These are phyloP conservation scores for Hypoxylon lienhwacheense DNA, from an alignment of 495 filamentous ascomycete genomes.

Conservation along the genomic window DNA sequence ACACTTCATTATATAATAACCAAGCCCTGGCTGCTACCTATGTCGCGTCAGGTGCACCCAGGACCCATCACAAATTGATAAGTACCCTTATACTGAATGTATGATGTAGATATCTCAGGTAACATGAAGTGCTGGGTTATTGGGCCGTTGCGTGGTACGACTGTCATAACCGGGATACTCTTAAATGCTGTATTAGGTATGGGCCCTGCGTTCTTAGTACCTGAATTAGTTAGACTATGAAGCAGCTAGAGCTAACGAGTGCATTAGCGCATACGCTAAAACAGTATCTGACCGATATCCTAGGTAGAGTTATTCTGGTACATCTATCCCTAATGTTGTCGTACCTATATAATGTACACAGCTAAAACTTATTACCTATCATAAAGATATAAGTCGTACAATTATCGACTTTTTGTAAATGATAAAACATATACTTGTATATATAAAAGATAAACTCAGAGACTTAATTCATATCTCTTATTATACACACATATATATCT, in stretches of 20 bases:
- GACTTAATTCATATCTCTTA: too few species aligned
- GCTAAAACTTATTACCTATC: too few species aligned
- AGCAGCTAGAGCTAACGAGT: background rate
- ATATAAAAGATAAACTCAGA: too few species aligned
- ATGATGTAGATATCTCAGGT: background rate
- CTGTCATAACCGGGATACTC: background rate
- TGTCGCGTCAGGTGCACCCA: slow-evolving; percentile 11
- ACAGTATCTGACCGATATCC: background rate
- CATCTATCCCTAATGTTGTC: too few species aligned
- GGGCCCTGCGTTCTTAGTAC: background rate
- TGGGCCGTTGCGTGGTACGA: slow-evolving; percentile 21
- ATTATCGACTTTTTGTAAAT: too few species aligned
- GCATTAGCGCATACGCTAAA: slow-evolving; percentile 9
- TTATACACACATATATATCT: too few species aligned
- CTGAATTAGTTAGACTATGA: slow-evolving; percentile 6
- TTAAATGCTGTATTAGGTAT: slow-evolving; percentile 5
- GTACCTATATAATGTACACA: background rate
- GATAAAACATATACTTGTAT: too few species aligned
- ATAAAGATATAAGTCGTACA: too few species aligned
- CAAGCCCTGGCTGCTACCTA: too few species aligned
- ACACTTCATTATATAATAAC: too few species aligned
- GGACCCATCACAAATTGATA: slow-evolving; percentile 9
- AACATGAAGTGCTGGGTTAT: background rate
- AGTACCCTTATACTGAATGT: too few species aligned
- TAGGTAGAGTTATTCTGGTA: too few species aligned